phyloP scores from a whole-genome alignment of 768 basidiomycete genomes.

The Tulasnella sp. region DNA sequence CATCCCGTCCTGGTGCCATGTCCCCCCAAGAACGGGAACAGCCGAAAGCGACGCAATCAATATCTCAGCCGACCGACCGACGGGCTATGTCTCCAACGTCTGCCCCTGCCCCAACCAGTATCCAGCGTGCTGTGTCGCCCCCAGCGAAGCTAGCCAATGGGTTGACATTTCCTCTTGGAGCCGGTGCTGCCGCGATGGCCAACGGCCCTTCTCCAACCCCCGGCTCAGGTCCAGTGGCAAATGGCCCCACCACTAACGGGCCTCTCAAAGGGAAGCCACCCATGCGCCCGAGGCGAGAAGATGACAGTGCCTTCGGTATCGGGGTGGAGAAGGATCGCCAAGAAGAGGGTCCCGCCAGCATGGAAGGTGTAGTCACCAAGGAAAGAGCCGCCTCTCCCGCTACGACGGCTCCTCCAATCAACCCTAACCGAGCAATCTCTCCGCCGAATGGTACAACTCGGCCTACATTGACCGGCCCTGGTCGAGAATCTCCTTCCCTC shows the following conservation, averaged over 20 bases:
- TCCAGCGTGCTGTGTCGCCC: constrained; percentile 6
- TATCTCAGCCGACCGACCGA: background rate
- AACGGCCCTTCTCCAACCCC: background rate
- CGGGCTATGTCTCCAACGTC: background rate
- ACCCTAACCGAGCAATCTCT: constrained; percentile 45
- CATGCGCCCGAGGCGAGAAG: constrained; percentile 3
- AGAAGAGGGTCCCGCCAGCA: constrained; percentile 1
- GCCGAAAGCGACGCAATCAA: background rate
- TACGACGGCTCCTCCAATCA: constrained; percentile 14
- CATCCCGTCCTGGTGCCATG: background rate
- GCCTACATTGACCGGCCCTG: no score
- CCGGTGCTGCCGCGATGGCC: constrained; percentile 9
- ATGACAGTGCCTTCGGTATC: background rate
- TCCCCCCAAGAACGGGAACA: background rate
- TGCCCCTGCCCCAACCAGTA: background rate
- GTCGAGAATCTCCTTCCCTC: constrained; percentile 20
- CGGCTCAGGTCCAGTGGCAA: background rate
- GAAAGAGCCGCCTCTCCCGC: constrained; percentile 1
- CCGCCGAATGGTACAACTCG: constrained; percentile 31
- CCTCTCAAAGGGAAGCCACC: background rate
- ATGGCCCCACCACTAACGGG: background rate
- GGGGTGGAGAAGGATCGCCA: background rate
- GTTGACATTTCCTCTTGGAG: constrained; percentile 3
- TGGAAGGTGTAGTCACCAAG: background rate
- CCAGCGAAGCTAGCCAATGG: constrained; percentile 2